Base-by-base conservation (phyloP, 2,329 filamentous ascomycete genomes). In the Phyllosticta paracitricarpa region DNA sequence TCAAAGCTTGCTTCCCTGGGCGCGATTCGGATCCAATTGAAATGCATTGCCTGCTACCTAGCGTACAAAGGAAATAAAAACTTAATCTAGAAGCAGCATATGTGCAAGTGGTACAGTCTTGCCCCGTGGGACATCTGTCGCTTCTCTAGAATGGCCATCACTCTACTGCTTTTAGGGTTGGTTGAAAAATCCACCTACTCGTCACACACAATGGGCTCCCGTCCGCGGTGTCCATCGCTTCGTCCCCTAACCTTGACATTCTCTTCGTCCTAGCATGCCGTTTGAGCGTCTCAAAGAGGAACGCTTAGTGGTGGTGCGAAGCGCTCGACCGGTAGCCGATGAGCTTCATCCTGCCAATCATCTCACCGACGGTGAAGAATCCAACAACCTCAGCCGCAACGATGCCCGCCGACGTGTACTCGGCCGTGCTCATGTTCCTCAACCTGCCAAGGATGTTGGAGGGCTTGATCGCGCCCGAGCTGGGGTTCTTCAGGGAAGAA, bases 341-440 rank as follows among this genome's bases (percentile, higher is more conserved):
- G 69, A 99, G 77, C 88, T 99, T 97, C 80, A 94, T 85, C 72
- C 92, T 85, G 71, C 94, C 94, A 71, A 99, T 86, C 77, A 99
- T 97, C 83, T 97, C 92, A 66, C 94, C 94, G 61, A 97, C 85
- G 64, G 92, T 95, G 84, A 97, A 99, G 84, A 99, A 99, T 64
- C 94, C 94, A 67, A 99, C 78, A 57, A 91, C 83, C 80, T 99
- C 93, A 61, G 92, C 92, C 56, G 82, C 78, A 64, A 97, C 80
- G 63, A 99, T 89, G 68, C 89, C 89, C 63, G 83, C 88, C 59
- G 88, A 78, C 61, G 83, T 82, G 68, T 93, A 74, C 76, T 96
- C 87, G 68, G 85, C 81, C 67, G 78, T 80, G 76, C 84, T 88
- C 70, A 94, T 70, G 78, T 85, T 89, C 73, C 89, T 85, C 71